Base-by-base conservation (phyloP, 192 early-diverging fungal species). In the Glomus cerebriforme region DNA sequence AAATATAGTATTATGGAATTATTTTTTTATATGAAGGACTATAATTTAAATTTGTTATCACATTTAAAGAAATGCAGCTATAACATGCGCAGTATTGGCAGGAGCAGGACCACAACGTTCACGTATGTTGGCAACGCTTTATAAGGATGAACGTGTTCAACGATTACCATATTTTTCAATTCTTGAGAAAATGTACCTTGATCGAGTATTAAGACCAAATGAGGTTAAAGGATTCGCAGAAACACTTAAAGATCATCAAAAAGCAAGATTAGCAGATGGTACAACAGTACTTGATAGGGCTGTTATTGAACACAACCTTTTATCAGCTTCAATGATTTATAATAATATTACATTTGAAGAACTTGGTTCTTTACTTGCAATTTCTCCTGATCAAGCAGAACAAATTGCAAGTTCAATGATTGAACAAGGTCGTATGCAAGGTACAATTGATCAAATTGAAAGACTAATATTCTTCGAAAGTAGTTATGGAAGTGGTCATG, bases 181-280 rank as follows among this genome's bases (percentile, higher is more conserved):
- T n/a, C 80, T 99, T 59, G 95, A 96, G 80, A 98, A 96, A 85
- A 98, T 98, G 92, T 96, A 96, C 73, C 83, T 97, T 58, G 96
- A 94, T 82, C 92, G 96, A 4, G 91, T 97, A 15, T 89, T 97
- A 67, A 88, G 91, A 43, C 86, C 86, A 13, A 81, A 86, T 10
- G 95, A 98, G 83, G 93, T 97, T 15, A 91, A 89, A 32, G 91
- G 93, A 68, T 97, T 97, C 79, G 86, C 89, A 13, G 79, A 80
- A 70, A 90, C 89, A 6, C 86, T 98, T 22, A 90, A 91, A 73
- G 84, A 87, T 47, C 95, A 97, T 83, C 96, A 97, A 77, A 79
- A 91, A 17, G 95, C 95, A 10, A 75, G 83, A 60, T 82, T 97
- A 47, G 84, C 88, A 2, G 94, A 93, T 67, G 89, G 91, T 34